Percentiles rank a stretch among this genome's conserved stretches.
These are phyloP conservation scores for Acorus calamus DNA, from an alignment of 106 monocot species.

Conservation along the genomic window DNA sequence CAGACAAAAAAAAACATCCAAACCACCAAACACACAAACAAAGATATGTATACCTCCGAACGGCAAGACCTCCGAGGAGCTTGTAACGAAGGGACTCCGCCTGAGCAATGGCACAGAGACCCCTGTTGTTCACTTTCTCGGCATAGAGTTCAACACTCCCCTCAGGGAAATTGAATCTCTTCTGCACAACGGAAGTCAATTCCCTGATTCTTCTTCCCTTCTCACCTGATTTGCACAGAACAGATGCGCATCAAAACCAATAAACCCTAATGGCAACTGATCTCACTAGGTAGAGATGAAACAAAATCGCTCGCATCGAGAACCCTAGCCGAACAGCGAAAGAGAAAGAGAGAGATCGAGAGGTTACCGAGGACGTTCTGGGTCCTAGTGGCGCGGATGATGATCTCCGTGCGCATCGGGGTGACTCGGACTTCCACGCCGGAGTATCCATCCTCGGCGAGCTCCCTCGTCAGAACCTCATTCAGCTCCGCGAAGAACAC, in stretches of 20 bases:
- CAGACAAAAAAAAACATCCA: too few relatives aligned
- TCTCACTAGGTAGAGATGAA: neutral
- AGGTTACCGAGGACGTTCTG: slow-evolving; percentile 22
- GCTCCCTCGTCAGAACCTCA: slow-evolving; percentile 19
- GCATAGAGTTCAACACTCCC: slow-evolving; percentile 34
- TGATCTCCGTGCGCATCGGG: slow-evolving; percentile 6
- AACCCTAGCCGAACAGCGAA: too few relatives aligned
- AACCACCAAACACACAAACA: neutral
- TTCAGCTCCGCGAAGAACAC: slow-evolving; percentile 24
- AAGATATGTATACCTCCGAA: slow-evolving; percentile 12
- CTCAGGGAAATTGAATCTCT: slow-evolving; percentile 30
- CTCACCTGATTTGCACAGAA: slow-evolving; percentile 10
- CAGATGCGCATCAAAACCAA: neutral
- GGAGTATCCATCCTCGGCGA: neutral
- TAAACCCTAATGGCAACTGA: neutral
- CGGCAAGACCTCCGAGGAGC: slow-evolving; percentile 34
- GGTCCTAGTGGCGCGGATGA: slow-evolving; percentile 23
- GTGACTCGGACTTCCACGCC: too few relatives aligned
- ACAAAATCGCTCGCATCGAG: neutral
- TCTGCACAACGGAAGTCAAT: slow-evolving; percentile 34
- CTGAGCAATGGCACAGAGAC: slow-evolving; percentile 35
- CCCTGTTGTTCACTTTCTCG: slow-evolving; percentile 33
- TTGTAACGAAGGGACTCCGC: slow-evolving; percentile 36
- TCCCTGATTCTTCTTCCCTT: slow-evolving; percentile 33
- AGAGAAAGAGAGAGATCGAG: too few relatives aligned